phyloP scores from a whole-genome alignment of 306 rosid species.

The Trichosanthes truncata region DNA sequence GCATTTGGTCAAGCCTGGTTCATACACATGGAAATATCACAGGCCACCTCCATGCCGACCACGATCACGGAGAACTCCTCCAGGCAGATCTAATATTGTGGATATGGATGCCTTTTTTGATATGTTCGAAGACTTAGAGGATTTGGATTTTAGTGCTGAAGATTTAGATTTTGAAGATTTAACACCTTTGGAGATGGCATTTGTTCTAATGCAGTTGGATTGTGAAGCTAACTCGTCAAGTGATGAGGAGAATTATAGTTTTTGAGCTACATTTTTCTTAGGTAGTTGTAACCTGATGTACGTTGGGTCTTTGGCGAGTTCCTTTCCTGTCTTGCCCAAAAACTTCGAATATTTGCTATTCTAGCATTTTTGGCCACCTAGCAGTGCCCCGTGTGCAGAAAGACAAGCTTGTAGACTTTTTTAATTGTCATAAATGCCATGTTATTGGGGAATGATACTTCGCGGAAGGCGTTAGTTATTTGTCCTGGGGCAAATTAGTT shows the following conservation, averaged over 20 bases:
- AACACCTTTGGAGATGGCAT: conserved; percentile 21
- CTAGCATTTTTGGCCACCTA: conserved; percentile 16
- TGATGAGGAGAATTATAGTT: conserved; percentile 27
- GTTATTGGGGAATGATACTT: background rate
- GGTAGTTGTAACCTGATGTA: background rate
- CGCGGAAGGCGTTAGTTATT: background rate
- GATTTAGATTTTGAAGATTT: conserved; percentile 22
- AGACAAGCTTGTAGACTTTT: background rate
- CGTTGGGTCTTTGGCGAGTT: background rate
- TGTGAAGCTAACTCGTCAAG: conserved; percentile 23
- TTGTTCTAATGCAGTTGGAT: conserved; percentile 23
- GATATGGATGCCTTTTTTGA: conserved; percentile 22
- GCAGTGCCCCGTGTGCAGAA: background rate
- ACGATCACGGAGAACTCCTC: conserved; percentile 25
- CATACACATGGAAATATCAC: conserved; percentile 38
- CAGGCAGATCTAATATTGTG: conserved; percentile 21
- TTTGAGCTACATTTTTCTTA: conserved; percentile 1
- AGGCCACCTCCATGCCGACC: conserved; percentile 41
- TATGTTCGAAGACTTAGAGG: conserved; percentile 24
- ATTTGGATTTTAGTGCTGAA: conserved; percentile 11
- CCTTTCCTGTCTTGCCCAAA: background rate
- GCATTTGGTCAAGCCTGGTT: conserved; percentile 46
- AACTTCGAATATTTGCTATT: background rate
- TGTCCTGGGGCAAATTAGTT: background rate
- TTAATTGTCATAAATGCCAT: background rate